These are phyloP conservation scores for Cryphonectria japonica DNA, from an alignment of 2,329 filamentous ascomycete species.

Conservation along the genomic window DNA sequence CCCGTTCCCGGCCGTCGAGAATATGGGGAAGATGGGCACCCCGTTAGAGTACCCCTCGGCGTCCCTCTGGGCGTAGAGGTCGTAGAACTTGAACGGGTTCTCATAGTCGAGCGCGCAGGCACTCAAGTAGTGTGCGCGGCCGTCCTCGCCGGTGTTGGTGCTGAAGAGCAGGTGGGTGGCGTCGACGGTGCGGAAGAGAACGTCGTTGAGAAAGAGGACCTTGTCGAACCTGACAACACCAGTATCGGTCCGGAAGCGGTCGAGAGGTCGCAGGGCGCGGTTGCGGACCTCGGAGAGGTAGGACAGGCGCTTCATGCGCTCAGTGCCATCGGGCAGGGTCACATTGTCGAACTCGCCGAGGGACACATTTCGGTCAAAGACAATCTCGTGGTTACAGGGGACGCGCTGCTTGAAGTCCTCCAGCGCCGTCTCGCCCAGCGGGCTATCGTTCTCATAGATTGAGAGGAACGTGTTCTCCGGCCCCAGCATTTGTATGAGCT, in stretches of 20 bases:
- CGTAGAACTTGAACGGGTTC: conserved; percentile 70
- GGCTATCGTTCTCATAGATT: conserved; percentile 73
- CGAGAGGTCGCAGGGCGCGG: conserved; percentile 66
- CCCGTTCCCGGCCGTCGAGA: conserved; percentile 56
- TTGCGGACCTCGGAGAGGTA: conserved; percentile 76
- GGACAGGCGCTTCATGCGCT: conserved; percentile 71
- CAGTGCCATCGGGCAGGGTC: conserved; percentile 63
- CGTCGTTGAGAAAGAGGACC: conserved; percentile 70
- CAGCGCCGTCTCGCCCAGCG: conserved; percentile 58
- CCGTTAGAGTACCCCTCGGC: conserved; percentile 65
- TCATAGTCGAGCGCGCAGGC: conserved; percentile 75
- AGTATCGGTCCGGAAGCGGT: conserved; percentile 44
- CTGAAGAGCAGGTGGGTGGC: conserved; percentile 64
- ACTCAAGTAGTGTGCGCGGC: conserved; percentile 63
- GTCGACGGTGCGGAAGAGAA: conserved; percentile 56
- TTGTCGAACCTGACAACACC: conserved; percentile 54
- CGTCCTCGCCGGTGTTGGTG: conserved; percentile 57
- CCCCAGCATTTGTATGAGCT: conserved; percentile 68
- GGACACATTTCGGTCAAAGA: conserved; percentile 63
- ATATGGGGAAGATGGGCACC: conserved; percentile 71
- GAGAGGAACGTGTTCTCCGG: conserved; percentile 71
- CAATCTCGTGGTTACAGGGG: conserved; percentile 53
- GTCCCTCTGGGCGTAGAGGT: conserved; percentile 74
- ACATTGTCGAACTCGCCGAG: conserved; percentile 61
- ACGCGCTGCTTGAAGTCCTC: conserved; percentile 52